Percentiles rank a stretch among this genome's conserved stretches.
Evolutionary conservation across 306 rosid genomes (phyloP).

Genomic region (Dalbergia cultrata): DNA sequence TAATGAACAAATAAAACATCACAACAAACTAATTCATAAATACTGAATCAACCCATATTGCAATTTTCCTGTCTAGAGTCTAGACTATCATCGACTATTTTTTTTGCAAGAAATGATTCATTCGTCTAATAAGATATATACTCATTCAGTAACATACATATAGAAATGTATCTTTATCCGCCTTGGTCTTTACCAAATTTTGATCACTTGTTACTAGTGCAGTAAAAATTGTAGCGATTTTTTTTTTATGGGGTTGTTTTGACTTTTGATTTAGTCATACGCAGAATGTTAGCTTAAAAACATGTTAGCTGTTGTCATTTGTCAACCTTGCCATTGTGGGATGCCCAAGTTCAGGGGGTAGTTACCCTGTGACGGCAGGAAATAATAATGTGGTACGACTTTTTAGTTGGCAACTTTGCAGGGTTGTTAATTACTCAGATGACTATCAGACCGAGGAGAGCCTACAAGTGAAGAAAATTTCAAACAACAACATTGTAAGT

Average conservation of each 20-base stretch:
- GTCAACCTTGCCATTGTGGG: neutral
- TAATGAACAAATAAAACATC: neutral
- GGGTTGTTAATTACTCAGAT: neutral
- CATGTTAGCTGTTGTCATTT: neutral
- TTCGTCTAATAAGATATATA: neutral
- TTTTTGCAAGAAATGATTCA: neutral
- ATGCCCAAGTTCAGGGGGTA: conserved; percentile 14
- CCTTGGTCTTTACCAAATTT: conserved; percentile 1
- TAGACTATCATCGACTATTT: too few relatives aligned
- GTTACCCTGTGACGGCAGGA: conserved; percentile 19
- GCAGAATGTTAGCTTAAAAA: neutral
- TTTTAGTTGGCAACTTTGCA: conserved; percentile 15
- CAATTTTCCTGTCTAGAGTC: neutral
- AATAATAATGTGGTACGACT: conserved; percentile 22
- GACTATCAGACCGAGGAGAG: neutral
- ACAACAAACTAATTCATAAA: neutral
- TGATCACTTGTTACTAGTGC: conserved; percentile 5
- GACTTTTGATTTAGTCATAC: conserved; percentile 31
- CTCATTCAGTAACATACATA: neutral
- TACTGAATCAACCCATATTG: neutral
- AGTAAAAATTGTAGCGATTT: neutral
- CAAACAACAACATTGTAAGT: conserved; percentile 18
- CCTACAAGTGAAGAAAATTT: conserved; percentile 11
- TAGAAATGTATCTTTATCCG: neutral
- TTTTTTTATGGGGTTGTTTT: neutral